Evolutionary conservation across 2,329 filamentous ascomycete genomes (phyloP).

Genomic region (Peltaster fructicola): DNA sequence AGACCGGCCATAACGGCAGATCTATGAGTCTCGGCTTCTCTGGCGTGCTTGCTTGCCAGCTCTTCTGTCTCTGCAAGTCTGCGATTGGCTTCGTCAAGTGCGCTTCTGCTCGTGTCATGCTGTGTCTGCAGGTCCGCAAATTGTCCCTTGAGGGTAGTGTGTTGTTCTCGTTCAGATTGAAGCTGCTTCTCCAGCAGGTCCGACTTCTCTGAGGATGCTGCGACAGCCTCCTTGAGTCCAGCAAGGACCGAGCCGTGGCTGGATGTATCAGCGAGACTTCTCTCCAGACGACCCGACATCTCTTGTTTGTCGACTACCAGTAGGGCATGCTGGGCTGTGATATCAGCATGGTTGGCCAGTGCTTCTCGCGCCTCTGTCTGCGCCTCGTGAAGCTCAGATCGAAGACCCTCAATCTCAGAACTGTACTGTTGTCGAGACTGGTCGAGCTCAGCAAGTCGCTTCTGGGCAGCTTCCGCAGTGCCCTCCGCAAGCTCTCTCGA

Average conservation of each 20-base stretch:
- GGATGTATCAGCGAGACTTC: constrained; percentile 46
- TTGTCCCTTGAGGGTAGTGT: constrained; percentile 60
- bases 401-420: constrained; percentile 68
- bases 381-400: constrained; percentile 65
- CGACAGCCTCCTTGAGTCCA: constrained; percentile 59
- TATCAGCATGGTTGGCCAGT: constrained; percentile 58
- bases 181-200: constrained; percentile 62
- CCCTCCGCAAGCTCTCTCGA: constrained; percentile 78
- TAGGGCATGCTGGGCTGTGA: constrained; percentile 54
- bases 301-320: constrained; percentile 78
- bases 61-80: constrained; percentile 75
- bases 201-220: constrained; percentile 62
- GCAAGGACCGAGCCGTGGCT: constrained; percentile 55
- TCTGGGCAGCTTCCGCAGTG: constrained; percentile 64
- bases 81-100: constrained; percentile 57
- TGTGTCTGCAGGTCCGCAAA: constrained; percentile 61
- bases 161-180: constrained; percentile 60
- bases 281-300: constrained; percentile 49
- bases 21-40: constrained; percentile 73
- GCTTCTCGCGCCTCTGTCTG: constrained; percentile 69
- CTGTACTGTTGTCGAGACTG: constrained; percentile 66
- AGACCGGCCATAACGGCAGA: constrained; percentile 68
- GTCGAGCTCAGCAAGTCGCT: constrained; percentile 69
- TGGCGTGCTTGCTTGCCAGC: constrained; percentile 67
- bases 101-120: constrained; percentile 61